A percentile compares a stretch with the other conserved stretches of the same genome.
These are phyloP conservation scores for Aureobasidium subglaciale DNA, from an alignment of 2,329 filamentous ascomycete genomes.

Conservation along the genomic window DNA sequence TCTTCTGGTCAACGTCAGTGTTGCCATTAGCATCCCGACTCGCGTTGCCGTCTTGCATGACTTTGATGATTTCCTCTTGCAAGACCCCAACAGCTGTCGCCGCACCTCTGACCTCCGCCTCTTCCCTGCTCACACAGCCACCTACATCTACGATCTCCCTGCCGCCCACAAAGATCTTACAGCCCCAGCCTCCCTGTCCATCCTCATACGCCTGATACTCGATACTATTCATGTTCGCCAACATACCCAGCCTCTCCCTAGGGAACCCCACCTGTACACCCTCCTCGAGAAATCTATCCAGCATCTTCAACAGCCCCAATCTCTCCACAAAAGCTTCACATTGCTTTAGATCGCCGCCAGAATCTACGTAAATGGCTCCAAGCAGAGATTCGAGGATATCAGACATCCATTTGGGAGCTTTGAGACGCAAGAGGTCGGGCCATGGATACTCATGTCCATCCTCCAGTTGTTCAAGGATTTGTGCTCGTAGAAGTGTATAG, in stretches of 20 bases:
- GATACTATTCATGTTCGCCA: conserved; percentile 49
- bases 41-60: too few relatives aligned
- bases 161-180: conserved; percentile 31
- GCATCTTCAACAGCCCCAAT: conserved; percentile 57
- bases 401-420: conserved; percentile 69
- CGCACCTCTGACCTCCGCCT: conserved; percentile 35
- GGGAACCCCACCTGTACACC: conserved; percentile 51
- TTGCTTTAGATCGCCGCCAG: conserved; percentile 48
- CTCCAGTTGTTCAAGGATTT: conserved; percentile 46
- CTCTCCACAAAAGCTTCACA: conserved; percentile 56
- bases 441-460: conserved; percentile 62
- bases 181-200: conserved; percentile 21
- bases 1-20: background rate
- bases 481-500: conserved; percentile 43
- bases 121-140: conserved; percentile 28
- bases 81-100: conserved; percentile 9
- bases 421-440: conserved; percentile 59
- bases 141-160: conserved; percentile 28
- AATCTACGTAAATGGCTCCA: conserved; percentile 80
- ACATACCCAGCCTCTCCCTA: conserved; percentile 60
- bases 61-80: background rate
- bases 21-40: background rate
- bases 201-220: conserved; percentile 39
- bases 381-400: conserved; percentile 76
- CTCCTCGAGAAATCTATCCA: conserved; percentile 53